phyloP scores from a whole-genome alignment of 1,284 basidiomycete species.

The Austroboletus novae-zelandiae region DNA sequence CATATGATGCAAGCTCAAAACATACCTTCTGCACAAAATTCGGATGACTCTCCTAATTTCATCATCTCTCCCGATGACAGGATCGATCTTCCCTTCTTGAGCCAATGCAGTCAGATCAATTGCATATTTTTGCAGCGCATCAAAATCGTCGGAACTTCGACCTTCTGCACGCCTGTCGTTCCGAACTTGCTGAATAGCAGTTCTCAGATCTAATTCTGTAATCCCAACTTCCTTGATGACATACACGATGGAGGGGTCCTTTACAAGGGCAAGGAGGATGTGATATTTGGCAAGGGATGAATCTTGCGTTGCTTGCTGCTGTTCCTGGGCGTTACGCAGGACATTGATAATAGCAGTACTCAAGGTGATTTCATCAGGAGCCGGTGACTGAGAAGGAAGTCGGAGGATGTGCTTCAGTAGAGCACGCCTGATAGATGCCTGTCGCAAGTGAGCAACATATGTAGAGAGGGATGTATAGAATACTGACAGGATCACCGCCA shows the following conservation, averaged over 20 bases:
- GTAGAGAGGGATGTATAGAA: slow-evolving; percentile 6
- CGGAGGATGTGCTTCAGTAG: slow-evolving; percentile 72
- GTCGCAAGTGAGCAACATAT: slow-evolving; percentile 32
- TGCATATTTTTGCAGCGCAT: slow-evolving; percentile 81
- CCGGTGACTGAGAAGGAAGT: slow-evolving; percentile 80
- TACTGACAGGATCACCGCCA: slow-evolving; percentile 67
- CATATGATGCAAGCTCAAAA: neutral
- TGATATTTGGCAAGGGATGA: slow-evolving; percentile 93
- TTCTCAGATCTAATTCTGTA: slow-evolving; percentile 73
- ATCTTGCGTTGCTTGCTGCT: slow-evolving; percentile 90
- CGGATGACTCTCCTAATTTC: slow-evolving; percentile 77
- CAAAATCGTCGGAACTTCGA: slow-evolving; percentile 83
- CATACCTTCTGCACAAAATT: slow-evolving; percentile 72
- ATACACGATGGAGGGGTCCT: slow-evolving; percentile 63
- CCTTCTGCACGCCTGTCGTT: slow-evolving; percentile 83
- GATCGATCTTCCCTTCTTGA: slow-evolving; percentile 89
- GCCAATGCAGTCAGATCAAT: slow-evolving; percentile 87
- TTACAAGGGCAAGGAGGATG: slow-evolving; percentile 63
- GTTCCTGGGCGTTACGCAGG: slow-evolving; percentile 74
- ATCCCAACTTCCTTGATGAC: slow-evolving; percentile 76
- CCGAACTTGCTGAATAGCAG: slow-evolving; percentile 75
- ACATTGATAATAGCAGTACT: slow-evolving; percentile 65
- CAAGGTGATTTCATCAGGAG: slow-evolving; percentile 77
- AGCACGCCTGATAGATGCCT: slow-evolving; percentile 59
- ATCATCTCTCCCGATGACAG: slow-evolving; percentile 86